These are phyloP conservation scores for Rhodotorula sp. DNA, from an alignment of 1,284 basidiomycete genomes.

Conservation along the genomic window DNA sequence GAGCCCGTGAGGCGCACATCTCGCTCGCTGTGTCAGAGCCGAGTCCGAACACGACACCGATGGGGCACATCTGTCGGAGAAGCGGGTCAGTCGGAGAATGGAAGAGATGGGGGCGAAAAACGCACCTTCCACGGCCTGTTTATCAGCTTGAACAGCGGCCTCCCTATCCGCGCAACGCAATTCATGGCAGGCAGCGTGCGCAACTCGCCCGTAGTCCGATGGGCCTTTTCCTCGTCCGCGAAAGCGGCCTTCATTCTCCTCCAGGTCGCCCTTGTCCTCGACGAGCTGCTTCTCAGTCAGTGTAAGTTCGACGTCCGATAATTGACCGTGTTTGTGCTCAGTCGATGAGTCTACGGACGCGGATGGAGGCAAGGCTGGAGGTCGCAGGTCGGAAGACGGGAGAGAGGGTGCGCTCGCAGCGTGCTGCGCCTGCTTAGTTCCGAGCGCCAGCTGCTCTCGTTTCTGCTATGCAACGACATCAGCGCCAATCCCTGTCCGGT, in stretches of 20 bases:
- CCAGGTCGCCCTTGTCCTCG: neutral
- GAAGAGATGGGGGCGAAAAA: too few relatives aligned
- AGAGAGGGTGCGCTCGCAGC: neutral
- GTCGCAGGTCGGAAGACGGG: neutral
- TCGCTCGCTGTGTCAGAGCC: conserved; percentile 49
- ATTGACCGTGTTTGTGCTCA: neutral
- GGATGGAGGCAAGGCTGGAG: neutral
- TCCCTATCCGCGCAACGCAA: conserved; percentile 47
- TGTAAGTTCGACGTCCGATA: neutral
- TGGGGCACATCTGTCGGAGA: conserved; percentile 45
- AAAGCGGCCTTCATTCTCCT: neutral
- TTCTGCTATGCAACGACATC: too few relatives aligned
- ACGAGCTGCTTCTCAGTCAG: neutral
- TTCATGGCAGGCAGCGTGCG: conserved; percentile 28
- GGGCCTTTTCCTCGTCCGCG: neutral
- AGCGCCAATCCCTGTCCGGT: neutral
- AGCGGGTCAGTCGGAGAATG: neutral
- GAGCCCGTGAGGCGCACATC: conserved; percentile 25
- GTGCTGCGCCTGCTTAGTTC: conserved; percentile 1
- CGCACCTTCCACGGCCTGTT: conserved; percentile 49
- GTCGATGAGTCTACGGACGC: neutral
- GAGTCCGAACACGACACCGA: conserved; percentile 50
- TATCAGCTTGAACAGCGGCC: conserved; percentile 49
- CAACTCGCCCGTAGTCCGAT: neutral
- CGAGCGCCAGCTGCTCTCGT: too few relatives aligned